phyloP scores from a whole-genome alignment of 371 early-diverging fungal species.

The Syncephalastrum monosporum region DNA sequence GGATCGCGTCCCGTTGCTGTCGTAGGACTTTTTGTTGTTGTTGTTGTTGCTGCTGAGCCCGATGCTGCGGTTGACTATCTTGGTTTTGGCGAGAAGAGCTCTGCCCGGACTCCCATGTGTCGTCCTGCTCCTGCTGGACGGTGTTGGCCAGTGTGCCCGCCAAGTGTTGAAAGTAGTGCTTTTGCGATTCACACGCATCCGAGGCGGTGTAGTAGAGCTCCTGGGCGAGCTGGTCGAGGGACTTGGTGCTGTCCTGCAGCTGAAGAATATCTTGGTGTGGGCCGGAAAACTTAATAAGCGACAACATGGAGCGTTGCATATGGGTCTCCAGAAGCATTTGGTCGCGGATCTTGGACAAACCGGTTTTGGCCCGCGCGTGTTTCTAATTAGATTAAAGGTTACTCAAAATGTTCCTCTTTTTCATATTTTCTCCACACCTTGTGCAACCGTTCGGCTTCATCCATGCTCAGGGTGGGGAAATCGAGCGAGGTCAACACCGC shows the following conservation, averaged over 20 bases:
- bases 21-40: neutral
- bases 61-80: neutral
- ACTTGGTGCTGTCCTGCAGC: neutral
- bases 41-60: neutral
- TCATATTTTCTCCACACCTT: neutral
- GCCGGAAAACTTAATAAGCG: slow-evolving; percentile 10
- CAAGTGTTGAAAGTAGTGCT: slow-evolving; percentile 20
- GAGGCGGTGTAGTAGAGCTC: slow-evolving; percentile 10
- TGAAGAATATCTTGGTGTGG: slow-evolving; percentile 2
- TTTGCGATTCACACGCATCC: slow-evolving; percentile 9
- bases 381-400: slow-evolving; percentile 3
- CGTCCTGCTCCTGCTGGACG: neutral
- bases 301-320: slow-evolving; percentile 12
- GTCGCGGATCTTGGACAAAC: slow-evolving; percentile 4
- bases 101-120: neutral
- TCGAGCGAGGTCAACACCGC: slow-evolving; percentile 8
- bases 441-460: slow-evolving; percentile 12
- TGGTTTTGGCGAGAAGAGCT: too few relatives aligned
- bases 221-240: slow-evolving; percentile 11
- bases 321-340: slow-evolving; percentile 12
- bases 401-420: neutral
- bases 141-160: slow-evolving; percentile 19
- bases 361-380: slow-evolving; percentile 4
- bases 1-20: neutral
- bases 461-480: slow-evolving; percentile 8